phyloP scores from a whole-genome alignment of 106 monocot species.

The Acanthochlamys bracteata region DNA sequence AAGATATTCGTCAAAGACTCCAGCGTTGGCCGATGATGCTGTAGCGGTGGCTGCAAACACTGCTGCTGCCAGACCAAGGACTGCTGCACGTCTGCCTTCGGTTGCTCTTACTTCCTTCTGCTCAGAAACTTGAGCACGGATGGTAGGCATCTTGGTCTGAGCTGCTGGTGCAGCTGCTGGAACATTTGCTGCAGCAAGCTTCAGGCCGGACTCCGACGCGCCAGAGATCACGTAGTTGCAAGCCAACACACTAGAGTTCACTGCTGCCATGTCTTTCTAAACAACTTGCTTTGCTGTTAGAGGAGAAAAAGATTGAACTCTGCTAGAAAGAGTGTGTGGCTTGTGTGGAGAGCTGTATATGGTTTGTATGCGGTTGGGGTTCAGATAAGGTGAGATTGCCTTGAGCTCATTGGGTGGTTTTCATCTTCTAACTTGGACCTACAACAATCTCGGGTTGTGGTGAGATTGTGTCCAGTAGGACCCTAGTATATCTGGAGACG shows the following conservation, averaged over 20 bases:
- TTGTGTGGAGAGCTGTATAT: no score
- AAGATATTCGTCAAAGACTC: slow-evolving; percentile 81
- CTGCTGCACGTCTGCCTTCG: slow-evolving; percentile 62
- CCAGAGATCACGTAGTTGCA: slow-evolving; percentile 55
- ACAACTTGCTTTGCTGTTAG: no score
- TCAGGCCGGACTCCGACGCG: slow-evolving; percentile 30
- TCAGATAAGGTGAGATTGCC: slow-evolving; percentile 92
- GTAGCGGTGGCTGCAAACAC: slow-evolving; percentile 38
- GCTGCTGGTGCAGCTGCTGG: slow-evolving; percentile 10
- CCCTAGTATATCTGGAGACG: not conserved
- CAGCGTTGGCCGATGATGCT: slow-evolving; percentile 52
- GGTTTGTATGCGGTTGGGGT: no score
- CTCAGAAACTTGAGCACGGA: slow-evolving; percentile 14
- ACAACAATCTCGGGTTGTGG: slow-evolving; percentile 7
- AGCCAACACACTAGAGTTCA: slow-evolving; percentile 76
- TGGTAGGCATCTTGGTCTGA: slow-evolving; percentile 16
- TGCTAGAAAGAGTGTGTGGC: no score
- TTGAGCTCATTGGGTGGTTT: slow-evolving; percentile 38
- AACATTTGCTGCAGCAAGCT: slow-evolving; percentile 11
- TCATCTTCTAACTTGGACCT: slow-evolving; percentile 8
- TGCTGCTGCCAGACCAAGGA: slow-evolving; percentile 65
- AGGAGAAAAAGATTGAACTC: not conserved
- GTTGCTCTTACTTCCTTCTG: slow-evolving; percentile 1
- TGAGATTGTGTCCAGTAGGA: not conserved
- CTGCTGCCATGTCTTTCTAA: slow-evolving; percentile 47